Evolutionary conservation across 345 rosid genomes (phyloP).

Genomic region (Sisymbrium altissimum): DNA sequence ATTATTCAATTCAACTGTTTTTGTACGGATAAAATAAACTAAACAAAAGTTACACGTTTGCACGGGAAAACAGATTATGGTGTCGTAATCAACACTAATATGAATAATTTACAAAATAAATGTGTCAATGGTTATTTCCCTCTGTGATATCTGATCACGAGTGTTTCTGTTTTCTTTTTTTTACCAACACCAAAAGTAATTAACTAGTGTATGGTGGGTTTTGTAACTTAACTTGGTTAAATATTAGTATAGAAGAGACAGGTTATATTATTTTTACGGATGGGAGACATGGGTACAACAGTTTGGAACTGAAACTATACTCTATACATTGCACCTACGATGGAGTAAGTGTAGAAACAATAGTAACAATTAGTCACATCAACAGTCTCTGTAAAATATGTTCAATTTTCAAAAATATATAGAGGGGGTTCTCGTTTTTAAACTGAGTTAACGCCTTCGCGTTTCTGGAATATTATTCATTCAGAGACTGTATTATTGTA

Average conservation of each 20-base stretch:
- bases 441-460: neutral
- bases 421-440: neutral
- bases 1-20: neutral
- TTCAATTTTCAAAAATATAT: neutral
- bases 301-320: neutral
- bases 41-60: neutral
- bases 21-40: neutral
- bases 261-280: neutral
- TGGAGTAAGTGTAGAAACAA: conserved; percentile 7
- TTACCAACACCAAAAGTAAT: neutral
- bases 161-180: conserved; percentile 5
- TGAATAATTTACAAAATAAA: neutral
- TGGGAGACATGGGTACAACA: neutral
- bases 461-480: neutral
- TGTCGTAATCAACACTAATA: neutral
- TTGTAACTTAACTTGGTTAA: neutral
- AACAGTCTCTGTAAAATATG: neutral
- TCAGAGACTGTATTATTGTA: neutral
- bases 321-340: conserved; percentile 5
- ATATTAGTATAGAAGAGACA: neutral
- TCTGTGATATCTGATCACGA: neutral
- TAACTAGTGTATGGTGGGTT: neutral
- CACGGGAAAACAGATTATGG: neutral
- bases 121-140: neutral
- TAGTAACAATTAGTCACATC: conserved; percentile 23